Conservation (phyloP, 2,329 filamentous ascomycete genomes). For the Aureobasidium subglaciale region DNA sequence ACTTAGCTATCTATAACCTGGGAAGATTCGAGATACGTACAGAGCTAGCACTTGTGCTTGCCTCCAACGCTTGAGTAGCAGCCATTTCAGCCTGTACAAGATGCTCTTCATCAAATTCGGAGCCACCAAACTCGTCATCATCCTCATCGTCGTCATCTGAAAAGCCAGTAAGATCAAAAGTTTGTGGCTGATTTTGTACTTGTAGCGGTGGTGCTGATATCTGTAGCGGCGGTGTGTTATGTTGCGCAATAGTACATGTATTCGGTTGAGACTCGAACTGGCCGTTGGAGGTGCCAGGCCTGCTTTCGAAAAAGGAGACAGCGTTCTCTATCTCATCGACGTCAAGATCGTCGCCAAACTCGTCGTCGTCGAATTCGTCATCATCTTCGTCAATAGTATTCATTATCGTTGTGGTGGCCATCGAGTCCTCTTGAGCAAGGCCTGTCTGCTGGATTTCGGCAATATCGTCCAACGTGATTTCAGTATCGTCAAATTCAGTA, state of each 20-base stretch:
- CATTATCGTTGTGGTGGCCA: neutral
- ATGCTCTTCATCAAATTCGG: constrained; percentile 64
- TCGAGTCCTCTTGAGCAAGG: neutral
- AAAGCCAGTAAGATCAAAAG: constrained; percentile 4
- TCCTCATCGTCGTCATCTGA: constrained; percentile 26
- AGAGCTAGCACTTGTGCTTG: constrained; percentile 33
- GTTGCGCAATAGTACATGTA: neutral
- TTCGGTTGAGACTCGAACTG: neutral
- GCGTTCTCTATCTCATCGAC: constrained; percentile 50
- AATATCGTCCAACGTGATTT: constrained; percentile 8
- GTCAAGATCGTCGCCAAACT: constrained; percentile 43
- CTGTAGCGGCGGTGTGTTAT: neutral
- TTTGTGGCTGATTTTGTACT: neutral
- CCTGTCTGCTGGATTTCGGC: neutral
- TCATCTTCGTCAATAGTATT: constrained; percentile 20
- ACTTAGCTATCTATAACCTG: constrained; percentile 19
- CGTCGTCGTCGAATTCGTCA: constrained; percentile 43
- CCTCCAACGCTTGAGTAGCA: constrained; percentile 59
- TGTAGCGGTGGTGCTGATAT: neutral
- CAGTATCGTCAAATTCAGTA: constrained; percentile 2
- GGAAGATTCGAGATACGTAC: constrained; percentile 45
- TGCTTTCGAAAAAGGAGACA: constrained; percentile 16
- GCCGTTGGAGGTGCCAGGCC: constrained; percentile 3
- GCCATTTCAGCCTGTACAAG: constrained; percentile 60
- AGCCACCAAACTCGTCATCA: constrained; percentile 68